A percentile compares a stretch with the other conserved stretches of the same genome.
phyloP scores from a whole-genome alignment of 1,284 basidiomycete species.

The Ustanciosporium gigantosporum region DNA sequence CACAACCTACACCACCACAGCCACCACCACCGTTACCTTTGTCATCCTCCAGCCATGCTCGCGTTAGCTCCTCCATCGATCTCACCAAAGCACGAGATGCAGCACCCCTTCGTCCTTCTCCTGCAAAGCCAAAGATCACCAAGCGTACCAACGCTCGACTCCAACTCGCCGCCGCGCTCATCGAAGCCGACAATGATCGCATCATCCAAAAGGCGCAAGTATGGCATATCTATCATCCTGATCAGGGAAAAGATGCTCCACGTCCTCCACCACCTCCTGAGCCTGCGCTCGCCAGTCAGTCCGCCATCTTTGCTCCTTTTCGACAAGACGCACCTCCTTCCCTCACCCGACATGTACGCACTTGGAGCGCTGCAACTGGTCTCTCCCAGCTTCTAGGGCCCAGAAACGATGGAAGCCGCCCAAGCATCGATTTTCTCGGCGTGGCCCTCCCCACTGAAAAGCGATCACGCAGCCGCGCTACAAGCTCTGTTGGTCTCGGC shows the following conservation, averaged over 20 bases:
- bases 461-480: slow-evolving; percentile 25
- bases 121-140: slow-evolving; percentile 40
- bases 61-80: too few species aligned
- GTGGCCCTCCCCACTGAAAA: slow-evolving; percentile 46
- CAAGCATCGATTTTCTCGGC: slow-evolving; percentile 51
- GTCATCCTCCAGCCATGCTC: too few species aligned
- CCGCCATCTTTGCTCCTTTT: slow-evolving; percentile 52
- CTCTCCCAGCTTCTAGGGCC: slow-evolving; percentile 27
- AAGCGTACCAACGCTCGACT: slow-evolving; percentile 50
- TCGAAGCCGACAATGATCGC: slow-evolving; percentile 58
- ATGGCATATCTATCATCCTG: slow-evolving; percentile 32
- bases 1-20: too few species aligned
- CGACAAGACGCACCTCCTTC: slow-evolving; percentile 19
- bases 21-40: too few species aligned
- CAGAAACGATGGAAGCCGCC: slow-evolving; percentile 22
- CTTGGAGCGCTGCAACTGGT: slow-evolving; percentile 34
- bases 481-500: slow-evolving; percentile 15
- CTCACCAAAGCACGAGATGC: too few species aligned
- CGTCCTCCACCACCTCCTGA: slow-evolving; percentile 38
- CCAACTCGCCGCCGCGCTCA: slow-evolving; percentile 57
- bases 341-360: slow-evolving; percentile 34
- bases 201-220: slow-evolving; percentile 41
- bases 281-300: slow-evolving; percentile 48
- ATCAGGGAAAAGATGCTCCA: slow-evolving; percentile 9
- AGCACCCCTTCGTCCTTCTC: too few species aligned